phyloP scores from a whole-genome alignment of 1,284 basidiomycete species.

The Tetrapyrgos nigripes region DNA sequence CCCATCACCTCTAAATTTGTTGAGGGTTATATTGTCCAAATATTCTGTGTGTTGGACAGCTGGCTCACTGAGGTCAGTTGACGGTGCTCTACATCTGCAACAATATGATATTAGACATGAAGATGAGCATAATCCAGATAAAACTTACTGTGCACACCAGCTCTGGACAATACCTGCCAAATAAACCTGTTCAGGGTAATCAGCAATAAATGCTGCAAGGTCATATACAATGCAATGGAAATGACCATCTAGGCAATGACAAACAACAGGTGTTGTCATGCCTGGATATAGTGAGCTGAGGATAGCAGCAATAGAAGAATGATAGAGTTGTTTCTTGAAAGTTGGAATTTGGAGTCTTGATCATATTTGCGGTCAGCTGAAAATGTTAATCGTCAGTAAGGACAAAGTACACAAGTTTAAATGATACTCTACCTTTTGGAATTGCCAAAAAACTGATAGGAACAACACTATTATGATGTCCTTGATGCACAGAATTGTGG shows the following conservation, averaged over 20 bases:
- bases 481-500: conserved; percentile 21
- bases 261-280: conserved; percentile 18
- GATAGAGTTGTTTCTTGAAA: conserved; percentile 24
- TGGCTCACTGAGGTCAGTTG: conserved; percentile 9
- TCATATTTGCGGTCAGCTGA: conserved; percentile 24
- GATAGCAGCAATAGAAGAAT: conserved; percentile 17
- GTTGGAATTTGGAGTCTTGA: conserved; percentile 23
- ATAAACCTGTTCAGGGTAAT: conserved; percentile 24
- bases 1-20: not conserved
- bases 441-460: conserved; percentile 31
- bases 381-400: not conserved
- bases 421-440: conserved; percentile 27
- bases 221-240: conserved; percentile 14
- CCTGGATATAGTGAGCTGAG: conserved; percentile 12
- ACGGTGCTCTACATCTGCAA: conserved; percentile 15
- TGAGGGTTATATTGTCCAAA: not conserved
- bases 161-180: conserved; percentile 20
- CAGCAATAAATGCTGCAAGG: conserved; percentile 21
- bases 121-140: too few relatives aligned
- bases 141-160: conserved; percentile 23
- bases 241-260: conserved; percentile 12
- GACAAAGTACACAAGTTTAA: not conserved
- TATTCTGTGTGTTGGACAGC: not conserved
- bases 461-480: conserved; percentile 26
- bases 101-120: conserved; percentile 19